A percentile compares a stretch with the other conserved stretches of the same genome.
phyloP scores from a whole-genome alignment of 306 rosid species.

The Castanea crenata region DNA sequence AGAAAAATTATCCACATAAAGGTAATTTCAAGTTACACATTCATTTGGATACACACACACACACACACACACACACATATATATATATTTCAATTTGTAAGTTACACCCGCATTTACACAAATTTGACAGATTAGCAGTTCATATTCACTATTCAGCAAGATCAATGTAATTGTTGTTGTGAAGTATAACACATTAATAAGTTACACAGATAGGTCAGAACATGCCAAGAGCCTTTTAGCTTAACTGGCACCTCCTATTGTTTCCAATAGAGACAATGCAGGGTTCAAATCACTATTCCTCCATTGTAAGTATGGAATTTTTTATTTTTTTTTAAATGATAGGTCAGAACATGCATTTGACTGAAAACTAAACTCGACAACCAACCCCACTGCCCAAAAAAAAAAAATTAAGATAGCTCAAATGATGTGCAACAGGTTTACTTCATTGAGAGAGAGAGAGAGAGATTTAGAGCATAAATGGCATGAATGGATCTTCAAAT shows the following conservation, averaged over 20 bases:
- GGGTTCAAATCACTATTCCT: no score
- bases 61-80: background rate
- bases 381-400: background rate
- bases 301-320: no score
- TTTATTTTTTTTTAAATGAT: no score
- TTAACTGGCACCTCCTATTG: no score
- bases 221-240: background rate
- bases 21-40: slow-evolving; percentile 15
- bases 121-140: background rate
- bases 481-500: background rate
- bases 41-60: background rate
- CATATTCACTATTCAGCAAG: background rate
- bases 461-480: background rate
- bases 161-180: background rate
- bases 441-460: background rate
- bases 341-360: background rate
- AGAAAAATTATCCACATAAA: slow-evolving; percentile 10
- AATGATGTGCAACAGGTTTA: background rate
- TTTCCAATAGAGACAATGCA: no score
- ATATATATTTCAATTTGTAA: no score
- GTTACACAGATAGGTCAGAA: background rate
- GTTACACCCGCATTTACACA: background rate
- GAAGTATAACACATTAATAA: background rate
- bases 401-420: background rate
- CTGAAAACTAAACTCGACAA: background rate